Percentiles rank a stretch among this genome's conserved stretches.
phyloP scores from a whole-genome alignment of 2,329 filamentous ascomycete species.

The Penicillium corylophilum region DNA sequence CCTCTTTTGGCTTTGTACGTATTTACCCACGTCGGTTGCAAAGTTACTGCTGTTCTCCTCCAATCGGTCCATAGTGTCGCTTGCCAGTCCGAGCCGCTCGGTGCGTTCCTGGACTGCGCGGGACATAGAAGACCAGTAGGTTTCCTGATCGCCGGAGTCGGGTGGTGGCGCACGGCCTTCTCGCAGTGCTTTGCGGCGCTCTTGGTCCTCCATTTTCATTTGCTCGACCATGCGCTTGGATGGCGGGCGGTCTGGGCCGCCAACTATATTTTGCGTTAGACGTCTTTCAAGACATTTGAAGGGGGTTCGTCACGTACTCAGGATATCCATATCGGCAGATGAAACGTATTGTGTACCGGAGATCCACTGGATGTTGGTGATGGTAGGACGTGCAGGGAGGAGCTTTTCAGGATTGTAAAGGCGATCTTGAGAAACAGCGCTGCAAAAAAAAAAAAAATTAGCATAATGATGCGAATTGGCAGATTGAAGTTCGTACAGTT shows the following conservation, averaged over 20 bases:
- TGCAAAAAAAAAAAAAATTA: constrained; percentile 26
- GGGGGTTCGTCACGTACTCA: constrained; percentile 52
- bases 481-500: constrained; percentile 52
- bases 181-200: constrained; percentile 41
- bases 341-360: constrained; percentile 90
- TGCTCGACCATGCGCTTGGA: constrained; percentile 87
- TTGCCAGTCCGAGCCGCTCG: constrained; percentile 78
- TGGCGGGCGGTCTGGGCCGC: constrained; percentile 81
- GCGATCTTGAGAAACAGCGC: constrained; percentile 61
- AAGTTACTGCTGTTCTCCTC: constrained; percentile 79
- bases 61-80: constrained; percentile 79
- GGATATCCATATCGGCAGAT: constrained; percentile 79
- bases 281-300: background rate
- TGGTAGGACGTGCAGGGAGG: constrained; percentile 80
- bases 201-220: constrained; percentile 69
- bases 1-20: constrained; percentile 80
- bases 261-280: constrained; percentile 51
- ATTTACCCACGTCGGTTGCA: constrained; percentile 86
- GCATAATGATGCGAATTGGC: background rate
- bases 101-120: constrained; percentile 87
- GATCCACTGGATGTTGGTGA: constrained; percentile 95
- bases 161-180: constrained; percentile 37
- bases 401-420: constrained; percentile 74
- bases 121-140: constrained; percentile 75
- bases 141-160: constrained; percentile 56